phyloP scores from a whole-genome alignment of 495 filamentous ascomycete genomes.

The Daldinia concentrica region DNA sequence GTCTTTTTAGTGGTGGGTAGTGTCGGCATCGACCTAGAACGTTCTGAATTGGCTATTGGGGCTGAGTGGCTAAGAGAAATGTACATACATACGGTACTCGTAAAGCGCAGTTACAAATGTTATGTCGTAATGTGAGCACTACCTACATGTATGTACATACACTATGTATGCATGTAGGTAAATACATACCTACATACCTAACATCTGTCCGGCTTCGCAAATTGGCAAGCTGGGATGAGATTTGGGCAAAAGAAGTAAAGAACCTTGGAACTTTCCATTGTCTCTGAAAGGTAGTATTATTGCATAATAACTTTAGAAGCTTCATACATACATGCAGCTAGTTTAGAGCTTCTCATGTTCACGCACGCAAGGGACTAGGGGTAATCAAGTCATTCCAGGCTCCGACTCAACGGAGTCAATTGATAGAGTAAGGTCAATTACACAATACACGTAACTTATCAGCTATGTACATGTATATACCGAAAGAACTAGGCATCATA shows the following conservation, averaged over 20 bases:
- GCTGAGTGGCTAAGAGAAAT: constrained; percentile 8
- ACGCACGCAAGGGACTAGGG: not conserved
- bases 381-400: not conserved
- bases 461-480: not conserved
- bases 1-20: constrained; percentile 3
- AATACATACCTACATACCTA: too few species aligned
- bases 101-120: not conserved
- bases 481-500: not conserved
- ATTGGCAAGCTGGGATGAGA: not conserved
- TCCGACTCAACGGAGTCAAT: not conserved
- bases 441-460: not conserved
- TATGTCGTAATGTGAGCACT: not conserved
- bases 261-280: not conserved
- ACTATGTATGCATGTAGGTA: constrained; percentile 4
- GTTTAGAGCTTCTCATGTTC: not conserved
- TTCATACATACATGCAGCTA: not conserved
- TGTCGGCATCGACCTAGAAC: constrained; percentile 37
- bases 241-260: not conserved
- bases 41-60: constrained; percentile 24
- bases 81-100: not conserved
- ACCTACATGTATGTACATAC: not conserved
- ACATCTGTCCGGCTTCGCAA: constrained; percentile 19
- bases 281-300: not conserved
- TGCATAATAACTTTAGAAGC: not conserved
- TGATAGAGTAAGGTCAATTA: not conserved